Evolutionary conservation across 768 basidiomycete species (phyloP).

Genomic region (Pleurotus giganteus): DNA sequence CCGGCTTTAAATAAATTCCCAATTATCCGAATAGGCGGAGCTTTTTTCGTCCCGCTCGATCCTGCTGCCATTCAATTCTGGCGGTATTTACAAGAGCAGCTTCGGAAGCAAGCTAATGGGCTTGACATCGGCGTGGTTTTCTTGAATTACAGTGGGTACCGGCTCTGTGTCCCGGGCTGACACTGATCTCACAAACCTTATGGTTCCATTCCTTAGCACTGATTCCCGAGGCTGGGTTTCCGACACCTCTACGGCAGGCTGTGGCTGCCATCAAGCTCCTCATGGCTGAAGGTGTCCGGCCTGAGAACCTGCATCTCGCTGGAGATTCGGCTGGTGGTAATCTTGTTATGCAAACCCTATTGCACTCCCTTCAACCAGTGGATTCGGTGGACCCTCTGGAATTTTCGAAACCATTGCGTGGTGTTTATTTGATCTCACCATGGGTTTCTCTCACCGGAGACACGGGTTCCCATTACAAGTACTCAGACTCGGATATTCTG

Average conservation of each 20-base stretch:
- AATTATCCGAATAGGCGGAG: conserved; percentile 18
- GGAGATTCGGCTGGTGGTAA: conserved; percentile 40
- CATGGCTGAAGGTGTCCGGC: conserved; percentile 25
- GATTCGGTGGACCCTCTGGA: conserved; percentile 22
- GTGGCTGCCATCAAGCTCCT: conserved; percentile 26
- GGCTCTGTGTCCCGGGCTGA: not conserved
- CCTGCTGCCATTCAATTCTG: conserved; percentile 15
- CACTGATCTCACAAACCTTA: not conserved
- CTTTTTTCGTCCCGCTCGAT: conserved; percentile 11
- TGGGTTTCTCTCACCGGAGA: conserved; percentile 20
- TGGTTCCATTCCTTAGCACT: conserved; percentile 18
- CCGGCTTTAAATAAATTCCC: not conserved
- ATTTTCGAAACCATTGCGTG: conserved; percentile 23
- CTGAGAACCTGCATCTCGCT: conserved; percentile 28
- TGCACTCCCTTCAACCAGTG: conserved; percentile 35
- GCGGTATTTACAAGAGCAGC: conserved; percentile 16
- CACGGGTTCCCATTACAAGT: conserved; percentile 11
- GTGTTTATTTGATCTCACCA: conserved; percentile 34
- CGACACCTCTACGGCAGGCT: conserved; percentile 27
- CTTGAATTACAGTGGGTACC: conserved; percentile 19
- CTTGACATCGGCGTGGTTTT: conserved; percentile 18
- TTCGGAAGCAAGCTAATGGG: conserved; percentile 8
- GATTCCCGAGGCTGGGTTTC: conserved; percentile 23
- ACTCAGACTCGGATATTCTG: conserved; percentile 21
- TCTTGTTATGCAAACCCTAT: conserved; percentile 32